Evolutionary conservation across 805 yeast species (phyloP), one percentile per base, ranked within the genome.

Genomic region (Isabelozyma rhagii): DNA sequence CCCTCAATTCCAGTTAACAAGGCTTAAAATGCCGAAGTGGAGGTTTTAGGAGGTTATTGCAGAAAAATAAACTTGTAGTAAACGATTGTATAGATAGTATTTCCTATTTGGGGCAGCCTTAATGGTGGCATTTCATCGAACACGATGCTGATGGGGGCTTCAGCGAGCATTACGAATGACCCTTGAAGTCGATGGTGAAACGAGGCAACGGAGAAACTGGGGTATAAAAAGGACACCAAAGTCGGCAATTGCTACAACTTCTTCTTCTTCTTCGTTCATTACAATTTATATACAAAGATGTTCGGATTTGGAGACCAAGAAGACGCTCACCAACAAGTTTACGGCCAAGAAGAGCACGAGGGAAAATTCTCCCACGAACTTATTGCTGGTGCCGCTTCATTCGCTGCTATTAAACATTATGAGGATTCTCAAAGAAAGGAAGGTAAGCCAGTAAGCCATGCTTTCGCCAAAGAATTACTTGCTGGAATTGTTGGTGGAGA

Each of bases 331-430:
- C 53, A 59, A 52, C 52, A 56, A 39, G 68, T 65, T 39, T 64
- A 65, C 59, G 67, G 68, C 44, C 36, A 31, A 31, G 62, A 55
- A 10, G 39, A 57, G 43, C 68, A 64, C 61, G 64, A 65, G 47
- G 68, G 62, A 41, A 64, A 64, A 55, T 58, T 65, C 55, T 53
- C 64, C 21, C 69, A 65, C 53, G 69, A 65, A 49, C 55, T 64
- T 51, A 38, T 65, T 44, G 69, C 69, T 18, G 69, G 69, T 51
- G 69, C 65, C 38, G 69, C 69, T 27, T 62, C 69, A 5, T 65
- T 65, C 48, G 68, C 59, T 45, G 69, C 69, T 40, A 59, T 61
- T 42, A 65, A 62, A 55, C 54, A 63, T 48, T 65, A 62, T 44
- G 69, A 65, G 56, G 67, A 65, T 57, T 60, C 56, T 45, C 68